Percentiles rank a stretch among this genome's conserved stretches.
phyloP scores from a whole-genome alignment of 1,139 yeast species.

The Kodamaea sp. region DNA sequence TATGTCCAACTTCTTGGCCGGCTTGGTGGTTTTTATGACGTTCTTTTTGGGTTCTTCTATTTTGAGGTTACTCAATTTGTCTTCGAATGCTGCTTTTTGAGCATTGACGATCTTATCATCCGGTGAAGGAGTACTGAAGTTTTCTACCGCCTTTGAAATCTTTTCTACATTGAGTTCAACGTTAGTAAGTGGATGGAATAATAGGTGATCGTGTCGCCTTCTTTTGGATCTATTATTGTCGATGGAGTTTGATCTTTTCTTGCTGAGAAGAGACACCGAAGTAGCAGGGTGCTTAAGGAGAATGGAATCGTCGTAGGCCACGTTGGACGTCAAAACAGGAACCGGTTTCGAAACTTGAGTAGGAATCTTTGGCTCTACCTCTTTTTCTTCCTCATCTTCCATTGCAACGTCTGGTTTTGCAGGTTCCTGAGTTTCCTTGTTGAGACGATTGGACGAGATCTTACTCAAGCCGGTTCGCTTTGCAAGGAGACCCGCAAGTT shows the following conservation, averaged over 20 bases:
- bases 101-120: slow-evolving; percentile 72
- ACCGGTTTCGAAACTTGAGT: background rate
- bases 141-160: slow-evolving; percentile 48
- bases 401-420: slow-evolving; percentile 1
- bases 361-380: background rate
- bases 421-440: too few relatives aligned
- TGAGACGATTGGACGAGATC: background rate
- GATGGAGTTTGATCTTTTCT: slow-evolving; percentile 10
- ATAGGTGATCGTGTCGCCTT: slow-evolving; percentile 20
- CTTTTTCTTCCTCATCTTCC: background rate
- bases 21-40: slow-evolving; percentile 36
- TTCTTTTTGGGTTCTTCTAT: slow-evolving; percentile 16
- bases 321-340: slow-evolving; percentile 6
- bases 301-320: slow-evolving; percentile 23
- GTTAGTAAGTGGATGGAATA: slow-evolving; percentile 44
- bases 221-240: slow-evolving; percentile 23
- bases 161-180: slow-evolving; percentile 47
- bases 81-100: slow-evolving; percentile 54
- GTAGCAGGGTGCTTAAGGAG: slow-evolving; percentile 13
- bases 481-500: slow-evolving; percentile 1
- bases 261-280: slow-evolving; percentile 1
- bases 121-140: slow-evolving; percentile 76
- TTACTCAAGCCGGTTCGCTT: background rate
- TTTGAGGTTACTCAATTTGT: slow-evolving; percentile 35
- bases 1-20: slow-evolving; percentile 42